Base-by-base conservation (phyloP, 768 basidiomycete genomes). In the Candolleomyces aberdarensis region DNA sequence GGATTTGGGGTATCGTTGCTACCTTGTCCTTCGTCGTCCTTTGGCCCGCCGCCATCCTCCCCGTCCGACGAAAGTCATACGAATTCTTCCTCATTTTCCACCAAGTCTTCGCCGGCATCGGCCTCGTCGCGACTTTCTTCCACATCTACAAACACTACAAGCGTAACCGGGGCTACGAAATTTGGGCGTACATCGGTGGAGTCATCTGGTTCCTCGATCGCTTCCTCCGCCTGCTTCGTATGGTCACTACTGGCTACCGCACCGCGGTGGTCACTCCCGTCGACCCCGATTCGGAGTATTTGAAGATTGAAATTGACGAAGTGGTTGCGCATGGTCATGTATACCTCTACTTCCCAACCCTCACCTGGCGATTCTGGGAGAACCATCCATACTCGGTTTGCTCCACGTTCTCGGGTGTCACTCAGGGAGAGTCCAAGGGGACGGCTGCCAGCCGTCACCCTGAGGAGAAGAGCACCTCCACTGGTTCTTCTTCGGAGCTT, bases 11-110 rank as follows among this genome's bases (percentile, higher is more conserved):
- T 14, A 59, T 59, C 43, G 53, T 59, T 4, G 62, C 39, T 31
- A 63, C 62, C 13, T 52, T 63, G 14, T 13, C 53, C 3, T 63
- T 63, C 48, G 62, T 58, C 15, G 32, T 63, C 22, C 59, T 63
- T n/a, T 59, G 52, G 53, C 62, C 62, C 15, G 59, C 83, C n/a
- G 81, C 84, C 5, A 58, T 86, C 10, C 79, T 82, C 11, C 78
- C 77, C 1, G 64, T 87, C 20, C 79, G 85, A 9, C 67, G 73
- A 3, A 71, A 66, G 5, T 68, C 64, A 1, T 87, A 85, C 57
- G 85, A 87, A 64, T 3, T 80, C 4, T 88, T 88, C 73, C 72
- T 83, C 39, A 66, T 79, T 29, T 44, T 71, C 0, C 86, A 88
- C 66, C 76, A 82, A 56, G 8, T 78, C 3, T 63, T 78, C 66